Conservation (phyloP, 495 filamentous ascomycete species). For the Pyronema omphalodes region DNA sequence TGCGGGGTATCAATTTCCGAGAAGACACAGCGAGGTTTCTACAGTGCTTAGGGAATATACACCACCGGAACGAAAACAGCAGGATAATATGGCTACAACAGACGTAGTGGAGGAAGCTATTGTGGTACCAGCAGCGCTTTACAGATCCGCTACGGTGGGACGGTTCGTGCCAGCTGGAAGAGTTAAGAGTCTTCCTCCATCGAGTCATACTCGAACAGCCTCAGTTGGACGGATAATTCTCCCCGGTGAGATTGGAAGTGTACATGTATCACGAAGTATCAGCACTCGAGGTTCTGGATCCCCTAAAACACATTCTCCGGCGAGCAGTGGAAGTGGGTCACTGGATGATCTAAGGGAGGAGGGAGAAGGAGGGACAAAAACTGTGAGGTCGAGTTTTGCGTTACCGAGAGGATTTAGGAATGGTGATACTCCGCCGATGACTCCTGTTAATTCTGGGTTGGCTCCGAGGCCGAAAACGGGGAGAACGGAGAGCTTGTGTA, state of each 20-base stretch:
- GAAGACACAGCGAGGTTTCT: constrained; percentile 12
- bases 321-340: neutral
- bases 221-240: constrained; percentile 17
- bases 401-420: neutral
- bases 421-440: neutral
- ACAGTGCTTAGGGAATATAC: constrained; percentile 16
- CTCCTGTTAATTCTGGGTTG: neutral
- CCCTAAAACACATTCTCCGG: neutral
- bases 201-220: constrained; percentile 7
- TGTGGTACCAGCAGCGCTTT: constrained; percentile 3
- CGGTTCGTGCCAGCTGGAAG: constrained; percentile 12
- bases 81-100: neutral
- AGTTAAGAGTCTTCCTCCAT: constrained; percentile 5
- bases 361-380: neutral
- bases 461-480: neutral
- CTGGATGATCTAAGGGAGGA: neutral
- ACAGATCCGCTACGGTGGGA: constrained; percentile 17
- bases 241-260: constrained; percentile 9
- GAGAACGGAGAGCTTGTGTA: neutral
- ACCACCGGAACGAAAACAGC: constrained; percentile 7
- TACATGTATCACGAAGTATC: neutral
- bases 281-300: neutral
- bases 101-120: constrained; percentile 8
- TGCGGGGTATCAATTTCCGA: neutral
- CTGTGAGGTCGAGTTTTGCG: no score